Percentiles rank a stretch among this genome's conserved stretches.
phyloP scores from a whole-genome alignment of 1,284 basidiomycete genomes.

The Singerocomus inundabilis region DNA sequence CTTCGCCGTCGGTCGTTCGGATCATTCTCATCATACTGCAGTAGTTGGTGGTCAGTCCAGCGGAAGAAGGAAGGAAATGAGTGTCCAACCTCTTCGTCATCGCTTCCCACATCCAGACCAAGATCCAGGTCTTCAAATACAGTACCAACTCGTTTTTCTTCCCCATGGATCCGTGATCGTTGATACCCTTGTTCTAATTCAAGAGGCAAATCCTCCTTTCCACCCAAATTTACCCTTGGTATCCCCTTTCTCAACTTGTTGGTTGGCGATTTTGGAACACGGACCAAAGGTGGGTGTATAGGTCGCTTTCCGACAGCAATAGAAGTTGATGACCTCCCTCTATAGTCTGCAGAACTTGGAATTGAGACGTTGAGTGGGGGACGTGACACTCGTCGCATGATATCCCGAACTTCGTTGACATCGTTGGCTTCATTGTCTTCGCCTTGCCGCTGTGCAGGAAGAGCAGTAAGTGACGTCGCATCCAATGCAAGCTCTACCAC shows the following conservation, averaged over 20 bases:
- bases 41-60: conserved; percentile 11
- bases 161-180: conserved; percentile 45
- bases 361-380: conserved; percentile 28
- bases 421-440: conserved; percentile 32
- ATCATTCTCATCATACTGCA: conserved; percentile 63
- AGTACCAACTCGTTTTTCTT: conserved; percentile 61
- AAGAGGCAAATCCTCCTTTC: conserved; percentile 29
- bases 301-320: conserved; percentile 30
- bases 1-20: conserved; percentile 69
- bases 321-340: conserved; percentile 31
- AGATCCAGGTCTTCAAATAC: conserved; percentile 72
- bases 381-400: conserved; percentile 44
- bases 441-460: conserved; percentile 38
- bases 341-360: conserved; percentile 29
- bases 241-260: conserved; percentile 15
- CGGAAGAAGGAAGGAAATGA: neutral
- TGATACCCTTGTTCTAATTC: conserved; percentile 36
- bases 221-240: conserved; percentile 11
- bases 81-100: conserved; percentile 25
- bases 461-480: conserved; percentile 43
- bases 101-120: conserved; percentile 53
- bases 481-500: conserved; percentile 54
- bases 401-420: conserved; percentile 46
- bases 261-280: conserved; percentile 36
- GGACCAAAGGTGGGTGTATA: conserved; percentile 52